Conservation (phyloP, 345 rosid species). For the Camelina laxa region DNA sequence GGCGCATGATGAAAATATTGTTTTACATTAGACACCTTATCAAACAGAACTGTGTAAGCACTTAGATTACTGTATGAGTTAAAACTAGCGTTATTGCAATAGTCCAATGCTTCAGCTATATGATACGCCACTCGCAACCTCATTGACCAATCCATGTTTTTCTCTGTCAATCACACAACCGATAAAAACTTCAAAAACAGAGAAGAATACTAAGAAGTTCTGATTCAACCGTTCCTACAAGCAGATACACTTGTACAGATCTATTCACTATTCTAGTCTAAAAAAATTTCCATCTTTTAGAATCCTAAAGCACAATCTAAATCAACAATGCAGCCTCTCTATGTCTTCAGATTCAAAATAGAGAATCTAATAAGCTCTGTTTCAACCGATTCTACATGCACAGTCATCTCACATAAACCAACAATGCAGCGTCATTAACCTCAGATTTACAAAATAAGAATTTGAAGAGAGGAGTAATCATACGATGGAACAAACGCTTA, state of each 20-base stretch:
- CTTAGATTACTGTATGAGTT: constrained; percentile 76
- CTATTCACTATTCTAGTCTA: too few species aligned
- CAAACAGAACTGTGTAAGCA: constrained; percentile 83
- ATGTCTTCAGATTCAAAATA: too few species aligned
- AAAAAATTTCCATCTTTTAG: too few species aligned
- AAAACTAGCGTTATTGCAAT: constrained; percentile 62
- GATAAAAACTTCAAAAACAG: constrained; percentile 2
- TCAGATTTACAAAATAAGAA: background rate
- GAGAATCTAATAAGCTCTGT: too few species aligned
- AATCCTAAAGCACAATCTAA: too few species aligned
- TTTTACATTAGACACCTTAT: constrained; percentile 53
- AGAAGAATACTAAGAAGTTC: background rate
- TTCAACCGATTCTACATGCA: background rate
- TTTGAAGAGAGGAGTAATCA: constrained; percentile 22
- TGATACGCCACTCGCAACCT: constrained; percentile 72
- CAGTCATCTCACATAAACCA: background rate
- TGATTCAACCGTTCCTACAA: background rate
- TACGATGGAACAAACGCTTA: constrained; percentile 83
- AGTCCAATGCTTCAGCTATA: constrained; percentile 81
- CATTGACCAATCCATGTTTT: constrained; percentile 78
- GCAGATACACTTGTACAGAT: background rate
- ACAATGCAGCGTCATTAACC: background rate
- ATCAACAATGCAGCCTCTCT: too few species aligned
- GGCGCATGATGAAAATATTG: background rate
- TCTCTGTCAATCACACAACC: constrained; percentile 50